A percentile compares a stretch with the other conserved stretches of the same genome.
phyloP scores from a whole-genome alignment of 2,329 filamentous ascomycete species.

The Cordyceps cicadae region DNA sequence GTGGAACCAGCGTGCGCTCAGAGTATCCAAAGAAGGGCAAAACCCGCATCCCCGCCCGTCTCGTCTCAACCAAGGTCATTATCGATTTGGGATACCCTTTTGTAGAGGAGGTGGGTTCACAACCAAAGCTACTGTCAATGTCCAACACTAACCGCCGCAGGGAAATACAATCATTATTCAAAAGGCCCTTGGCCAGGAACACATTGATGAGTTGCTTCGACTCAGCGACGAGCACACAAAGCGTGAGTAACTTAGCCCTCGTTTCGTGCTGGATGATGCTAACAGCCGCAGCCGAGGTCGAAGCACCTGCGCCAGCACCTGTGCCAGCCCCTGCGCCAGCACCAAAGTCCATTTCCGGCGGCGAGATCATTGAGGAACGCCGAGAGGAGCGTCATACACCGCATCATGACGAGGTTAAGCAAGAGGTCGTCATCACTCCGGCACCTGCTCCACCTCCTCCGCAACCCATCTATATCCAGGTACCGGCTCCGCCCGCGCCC shows the following conservation, averaged over 20 bases:
- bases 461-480: slow-evolving; percentile 8
- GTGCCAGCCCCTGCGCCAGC: slow-evolving; percentile 28
- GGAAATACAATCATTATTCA: slow-evolving; percentile 74
- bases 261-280: neutral
- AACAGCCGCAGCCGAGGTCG: slow-evolving; percentile 30
- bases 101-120: slow-evolving; percentile 63
- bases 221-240: slow-evolving; percentile 70
- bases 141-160: slow-evolving; percentile 36
- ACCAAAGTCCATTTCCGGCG: slow-evolving; percentile 34
- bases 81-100: slow-evolving; percentile 81
- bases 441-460: slow-evolving; percentile 11
- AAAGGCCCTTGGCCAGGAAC: slow-evolving; percentile 77
- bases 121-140: neutral
- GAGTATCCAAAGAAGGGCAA: slow-evolving; percentile 77
- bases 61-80: slow-evolving; percentile 73
- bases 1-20: slow-evolving; percentile 44
- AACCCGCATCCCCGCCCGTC: slow-evolving; percentile 73
- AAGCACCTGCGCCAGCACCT: slow-evolving; percentile 31
- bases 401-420: slow-evolving; percentile 18
- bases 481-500: slow-evolving; percentile 19
- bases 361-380: slow-evolving; percentile 41
- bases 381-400: slow-evolving; percentile 10
- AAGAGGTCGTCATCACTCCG: slow-evolving; percentile 30
- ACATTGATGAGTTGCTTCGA: slow-evolving; percentile 83
- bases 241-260: slow-evolving; percentile 28